These are phyloP conservation scores for Sarocladiaceae sp. DNA, from an alignment of 2,329 filamentous ascomycete genomes.

Conservation along the genomic window DNA sequence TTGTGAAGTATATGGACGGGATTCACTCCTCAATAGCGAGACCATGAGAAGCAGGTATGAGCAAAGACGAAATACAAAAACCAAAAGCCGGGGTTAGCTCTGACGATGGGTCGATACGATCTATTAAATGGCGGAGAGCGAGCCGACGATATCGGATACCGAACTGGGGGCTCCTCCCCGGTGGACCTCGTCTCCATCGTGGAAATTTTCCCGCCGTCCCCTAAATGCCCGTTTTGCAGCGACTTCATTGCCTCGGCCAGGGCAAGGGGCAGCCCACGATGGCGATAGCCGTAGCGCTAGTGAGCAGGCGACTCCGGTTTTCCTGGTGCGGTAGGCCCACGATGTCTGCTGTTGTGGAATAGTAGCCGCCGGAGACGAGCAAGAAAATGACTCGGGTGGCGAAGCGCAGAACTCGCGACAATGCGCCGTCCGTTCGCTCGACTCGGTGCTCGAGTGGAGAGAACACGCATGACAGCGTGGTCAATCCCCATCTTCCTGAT, in stretches of 20 bases:
- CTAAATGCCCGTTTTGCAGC: too few relatives aligned
- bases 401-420: too few relatives aligned
- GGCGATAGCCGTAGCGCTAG: constrained; percentile 6
- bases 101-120: constrained; percentile 2
- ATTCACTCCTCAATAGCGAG: constrained; percentile 32
- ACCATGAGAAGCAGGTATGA: constrained; percentile 22
- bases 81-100: constrained; percentile 5
- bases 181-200: constrained; percentile 9
- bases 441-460: background rate
- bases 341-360: background rate
- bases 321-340: constrained; percentile 3
- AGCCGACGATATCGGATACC: constrained; percentile 8
- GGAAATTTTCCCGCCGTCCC: constrained; percentile 5
- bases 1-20: background rate
- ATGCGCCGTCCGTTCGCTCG: too few relatives aligned
- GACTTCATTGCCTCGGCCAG: constrained; percentile 9
- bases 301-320: constrained; percentile 2
- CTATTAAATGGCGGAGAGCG: constrained; percentile 7
- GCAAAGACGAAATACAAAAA: background rate
- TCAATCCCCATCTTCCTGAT: background rate
- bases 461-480: constrained; percentile 5
- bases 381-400: constrained; percentile 9
- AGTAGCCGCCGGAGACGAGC: constrained; percentile 2
- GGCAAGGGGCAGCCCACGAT: constrained; percentile 2
- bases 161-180: background rate